Evolutionary conservation across 2,329 filamentous ascomycete species (phyloP).

Genomic region (Hypoxylon sp.): DNA sequence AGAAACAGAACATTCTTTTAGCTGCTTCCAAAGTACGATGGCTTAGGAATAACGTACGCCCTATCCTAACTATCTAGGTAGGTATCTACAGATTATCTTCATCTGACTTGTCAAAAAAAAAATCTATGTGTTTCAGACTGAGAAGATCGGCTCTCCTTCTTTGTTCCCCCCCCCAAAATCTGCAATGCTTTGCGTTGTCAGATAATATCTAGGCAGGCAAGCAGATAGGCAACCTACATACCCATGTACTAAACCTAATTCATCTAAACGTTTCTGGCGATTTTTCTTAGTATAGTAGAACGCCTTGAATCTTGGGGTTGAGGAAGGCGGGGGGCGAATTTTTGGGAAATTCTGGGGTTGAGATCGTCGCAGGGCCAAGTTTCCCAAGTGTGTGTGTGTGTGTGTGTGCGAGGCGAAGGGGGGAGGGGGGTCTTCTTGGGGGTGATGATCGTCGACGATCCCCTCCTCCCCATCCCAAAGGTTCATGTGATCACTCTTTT

Average conservation of each 20-base stretch:
- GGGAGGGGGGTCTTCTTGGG: slow-evolving; percentile 1
- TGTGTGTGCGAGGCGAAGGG: neutral
- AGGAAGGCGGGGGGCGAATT: slow-evolving; percentile 18
- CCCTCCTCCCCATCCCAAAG: slow-evolving; percentile 12
- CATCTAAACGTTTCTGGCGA: too few species aligned
- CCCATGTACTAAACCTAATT: too few species aligned
- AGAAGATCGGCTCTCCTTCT: slow-evolving; percentile 26
- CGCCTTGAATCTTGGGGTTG: slow-evolving; percentile 18
- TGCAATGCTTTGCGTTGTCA: slow-evolving; percentile 27
- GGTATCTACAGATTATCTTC: too few species aligned
- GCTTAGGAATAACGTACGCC: slow-evolving; percentile 10
- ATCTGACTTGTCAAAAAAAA: slow-evolving; percentile 27
- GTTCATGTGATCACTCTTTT: slow-evolving; percentile 23
- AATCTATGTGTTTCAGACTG: slow-evolving; percentile 28
- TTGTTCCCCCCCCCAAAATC: slow-evolving; percentile 9
- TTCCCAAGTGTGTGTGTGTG: slow-evolving; percentile 8
- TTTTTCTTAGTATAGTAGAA: slow-evolving; percentile 1
- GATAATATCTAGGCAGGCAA: slow-evolving; percentile 6
- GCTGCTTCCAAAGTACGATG: too few species aligned
- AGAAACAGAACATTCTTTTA: slow-evolving; percentile 1
- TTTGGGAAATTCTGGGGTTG: slow-evolving; percentile 29
- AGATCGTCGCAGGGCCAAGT: slow-evolving; percentile 22
- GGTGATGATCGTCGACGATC: slow-evolving; percentile 28
- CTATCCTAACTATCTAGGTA: too few species aligned
- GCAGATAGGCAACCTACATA: too few species aligned